Conservation (phyloP, 2,329 filamentous ascomycete species). For the Aspergillus persii region DNA sequence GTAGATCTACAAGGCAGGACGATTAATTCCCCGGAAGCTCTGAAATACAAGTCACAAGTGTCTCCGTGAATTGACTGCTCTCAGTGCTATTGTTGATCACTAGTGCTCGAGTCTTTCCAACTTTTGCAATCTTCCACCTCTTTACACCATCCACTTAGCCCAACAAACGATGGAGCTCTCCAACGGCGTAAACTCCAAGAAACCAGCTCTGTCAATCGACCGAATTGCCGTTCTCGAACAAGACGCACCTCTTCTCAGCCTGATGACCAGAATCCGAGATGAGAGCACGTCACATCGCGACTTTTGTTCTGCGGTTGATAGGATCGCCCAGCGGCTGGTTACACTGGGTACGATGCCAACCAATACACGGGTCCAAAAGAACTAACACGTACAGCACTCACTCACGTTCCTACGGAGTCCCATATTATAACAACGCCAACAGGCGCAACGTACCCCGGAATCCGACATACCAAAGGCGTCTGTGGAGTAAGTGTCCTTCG, state of each 20-base stretch:
- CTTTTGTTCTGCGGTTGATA: slow-evolving; percentile 12
- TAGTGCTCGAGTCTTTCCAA: background rate
- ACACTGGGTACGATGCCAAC: slow-evolving; percentile 6
- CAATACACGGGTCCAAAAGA: background rate
- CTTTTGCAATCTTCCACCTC: too few species aligned
- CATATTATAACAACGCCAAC: slow-evolving; percentile 14
- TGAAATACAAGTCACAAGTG: background rate
- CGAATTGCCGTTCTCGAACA: slow-evolving; percentile 13
- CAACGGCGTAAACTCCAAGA: background rate
- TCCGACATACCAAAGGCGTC: slow-evolving; percentile 16
- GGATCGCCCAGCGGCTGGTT: slow-evolving; percentile 10
- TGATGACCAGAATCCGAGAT: slow-evolving; percentile 20
- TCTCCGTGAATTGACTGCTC: background rate
- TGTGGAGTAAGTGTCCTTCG: slow-evolving; percentile 35
- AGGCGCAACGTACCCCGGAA: slow-evolving; percentile 11
- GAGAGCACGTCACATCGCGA: slow-evolving; percentile 6
- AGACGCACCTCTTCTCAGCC: slow-evolving; percentile 8
- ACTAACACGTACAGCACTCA: slow-evolving; percentile 12
- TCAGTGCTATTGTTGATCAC: background rate
- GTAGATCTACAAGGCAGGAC: background rate
- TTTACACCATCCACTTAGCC: background rate
- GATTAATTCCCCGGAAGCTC: background rate
- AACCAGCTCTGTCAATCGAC: background rate
- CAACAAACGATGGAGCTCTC: background rate
- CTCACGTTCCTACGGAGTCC: slow-evolving; percentile 14